Base-by-base conservation (phyloP, 352 stramenopile genomes). In the Pythium aquatile region DNA sequence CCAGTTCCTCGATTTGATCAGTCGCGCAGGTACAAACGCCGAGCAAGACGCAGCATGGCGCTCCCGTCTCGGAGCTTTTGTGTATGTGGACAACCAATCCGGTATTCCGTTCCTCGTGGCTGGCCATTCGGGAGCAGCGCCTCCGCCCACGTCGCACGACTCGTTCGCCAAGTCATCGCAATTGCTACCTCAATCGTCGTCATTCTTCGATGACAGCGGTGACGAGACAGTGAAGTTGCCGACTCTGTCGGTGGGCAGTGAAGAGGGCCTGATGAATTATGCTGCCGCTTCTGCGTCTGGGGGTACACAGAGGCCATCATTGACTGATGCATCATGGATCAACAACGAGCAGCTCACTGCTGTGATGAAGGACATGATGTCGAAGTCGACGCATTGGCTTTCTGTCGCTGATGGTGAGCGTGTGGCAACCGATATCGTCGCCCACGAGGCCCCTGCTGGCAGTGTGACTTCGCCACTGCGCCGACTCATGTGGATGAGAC, bases 71-170 rank as follows among this genome's bases (percentile, higher is more conserved):
- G 86, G 86, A 1, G 81, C 84, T 20, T 92, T 87, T 61, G 90
- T 95, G 53, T 95, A 95, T 58, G 83, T 95, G 7, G 86, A 95
- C 54, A 95, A 95, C 52, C 84, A 95, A 51, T 91, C 84, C 2
- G 86, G 86, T 10, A 93, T 95, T 55, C 80, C 80, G 26, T 91
- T 95, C 67, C 64, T 88, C n/a, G 77, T 91, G 9, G 86, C 86
- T 37, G 56, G 48, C 0, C 58, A 69, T 17, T 59, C 61, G 14
- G 40, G 55, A 55, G 40, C 60, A 28, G 51, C 65, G 11, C 56
- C 59, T 20, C 58, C 65, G 6, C 42, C 47, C 10, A 64, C 65
- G 9, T 67, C 65, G 6, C 54, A 40, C 24, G 29, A 58, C 7
- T 64, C 65, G 2, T 49, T 28, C 24, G n/a, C 29, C 58, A 58